Percentiles rank a stretch among this genome's conserved stretches.
Evolutionary conservation across 2,329 filamentous ascomycete species (phyloP).

Genomic region (Xylariaceae sp.): DNA sequence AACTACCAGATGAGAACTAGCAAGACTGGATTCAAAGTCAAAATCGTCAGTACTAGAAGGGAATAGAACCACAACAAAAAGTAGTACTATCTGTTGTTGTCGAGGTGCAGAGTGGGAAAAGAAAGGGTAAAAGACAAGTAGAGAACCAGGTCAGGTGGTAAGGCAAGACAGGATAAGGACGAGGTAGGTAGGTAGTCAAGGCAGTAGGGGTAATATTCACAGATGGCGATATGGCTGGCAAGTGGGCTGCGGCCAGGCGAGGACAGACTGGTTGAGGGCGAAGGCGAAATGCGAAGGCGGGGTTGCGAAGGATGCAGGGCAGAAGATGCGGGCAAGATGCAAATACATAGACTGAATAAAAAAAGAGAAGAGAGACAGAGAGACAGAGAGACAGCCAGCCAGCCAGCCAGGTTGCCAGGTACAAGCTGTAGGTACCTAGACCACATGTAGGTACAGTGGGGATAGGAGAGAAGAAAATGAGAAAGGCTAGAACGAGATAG

Average conservation of each 20-base stretch:
- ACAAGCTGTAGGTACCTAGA: not conserved
- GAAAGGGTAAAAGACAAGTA: conserved; percentile 3
- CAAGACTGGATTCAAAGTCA: conserved; percentile 7
- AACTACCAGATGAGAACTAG: conserved; percentile 18
- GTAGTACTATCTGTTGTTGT: conserved; percentile 1
- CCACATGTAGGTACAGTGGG: no score
- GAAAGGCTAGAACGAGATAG: conserved; percentile 10
- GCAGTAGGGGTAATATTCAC: conserved; percentile 5
- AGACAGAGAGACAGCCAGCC: not conserved
- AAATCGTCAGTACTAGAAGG: conserved; percentile 18
- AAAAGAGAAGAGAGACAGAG: conserved; percentile 1
- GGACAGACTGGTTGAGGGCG: conserved; percentile 13
- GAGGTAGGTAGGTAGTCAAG: not conserved
- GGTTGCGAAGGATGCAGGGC: conserved; percentile 30
- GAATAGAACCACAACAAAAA: conserved; percentile 16
- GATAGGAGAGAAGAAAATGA: conserved; percentile 19
- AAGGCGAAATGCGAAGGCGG: conserved; percentile 26
- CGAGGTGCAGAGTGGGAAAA: not conserved
- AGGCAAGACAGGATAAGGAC: conserved; percentile 7
- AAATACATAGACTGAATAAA: conserved; percentile 23
- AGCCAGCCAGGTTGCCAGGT: not conserved
- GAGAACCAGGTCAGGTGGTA: conserved; percentile 13
- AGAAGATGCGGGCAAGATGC: conserved; percentile 23
- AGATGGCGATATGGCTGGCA: conserved; percentile 16
- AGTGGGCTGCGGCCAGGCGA: conserved; percentile 20